These are phyloP conservation scores for Phytophthora chlamydospora DNA, from an alignment of 352 stramenopile species.

Conservation along the genomic window DNA sequence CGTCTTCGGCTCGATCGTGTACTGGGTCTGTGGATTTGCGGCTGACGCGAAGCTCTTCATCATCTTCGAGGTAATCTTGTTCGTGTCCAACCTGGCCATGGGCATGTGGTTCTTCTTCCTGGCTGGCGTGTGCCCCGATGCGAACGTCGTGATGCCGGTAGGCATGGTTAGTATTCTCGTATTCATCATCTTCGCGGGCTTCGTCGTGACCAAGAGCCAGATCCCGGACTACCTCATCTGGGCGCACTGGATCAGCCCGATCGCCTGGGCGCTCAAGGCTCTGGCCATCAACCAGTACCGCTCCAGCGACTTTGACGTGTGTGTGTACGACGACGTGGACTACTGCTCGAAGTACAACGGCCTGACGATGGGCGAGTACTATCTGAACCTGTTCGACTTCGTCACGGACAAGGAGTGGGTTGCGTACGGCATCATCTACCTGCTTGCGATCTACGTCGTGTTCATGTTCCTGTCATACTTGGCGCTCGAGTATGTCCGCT, in stretches of 20 bases:
- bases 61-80: conserved; percentile 47
- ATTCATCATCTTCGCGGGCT: conserved; percentile 57
- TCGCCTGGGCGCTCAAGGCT: conserved; percentile 50
- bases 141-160: conserved; percentile 42
- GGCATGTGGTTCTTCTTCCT: conserved; percentile 60
- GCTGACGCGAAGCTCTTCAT: conserved; percentile 33
- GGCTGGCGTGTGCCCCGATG: conserved; percentile 29
- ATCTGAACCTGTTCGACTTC: conserved; percentile 50
- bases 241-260: conserved; percentile 66
- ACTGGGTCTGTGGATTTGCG: conserved; percentile 81
- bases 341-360: conserved; percentile 46
- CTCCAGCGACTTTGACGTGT: conserved; percentile 31
- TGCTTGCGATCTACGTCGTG: conserved; percentile 26
- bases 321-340: conserved; percentile 40
- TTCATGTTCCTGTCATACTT: conserved; percentile 42
- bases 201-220: conserved; percentile 51
- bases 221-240: conserved; percentile 57
- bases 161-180: conserved; percentile 47
- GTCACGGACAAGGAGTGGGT: conserved; percentile 49
- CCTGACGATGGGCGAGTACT: conserved; percentile 45
- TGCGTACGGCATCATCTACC: conserved; percentile 34
- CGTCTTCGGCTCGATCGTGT: conserved; percentile 80
- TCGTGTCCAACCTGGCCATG: conserved; percentile 57
- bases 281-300: conserved; percentile 56
- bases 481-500: conserved; percentile 18